A percentile compares a stretch with the other conserved stretches of the same genome.
Conservation (phyloP, 116 monocot species). For the Trichopus zeylanicus region DNA sequence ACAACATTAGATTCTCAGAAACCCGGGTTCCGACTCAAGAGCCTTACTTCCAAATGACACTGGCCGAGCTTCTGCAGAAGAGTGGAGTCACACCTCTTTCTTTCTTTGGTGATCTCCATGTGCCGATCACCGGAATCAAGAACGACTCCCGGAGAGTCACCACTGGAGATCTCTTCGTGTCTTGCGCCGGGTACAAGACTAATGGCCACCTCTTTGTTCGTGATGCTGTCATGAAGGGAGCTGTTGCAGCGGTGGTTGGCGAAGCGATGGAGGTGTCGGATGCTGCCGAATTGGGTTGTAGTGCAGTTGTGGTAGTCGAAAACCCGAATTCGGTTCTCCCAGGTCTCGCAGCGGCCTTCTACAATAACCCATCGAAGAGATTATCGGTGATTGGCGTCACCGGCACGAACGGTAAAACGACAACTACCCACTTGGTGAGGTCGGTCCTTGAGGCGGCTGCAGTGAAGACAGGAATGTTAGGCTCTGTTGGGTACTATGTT, state of each 20-base stretch:
- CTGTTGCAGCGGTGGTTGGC: not conserved
- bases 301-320: not conserved
- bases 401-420: slow-evolving; percentile 30
- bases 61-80: slow-evolving; percentile 1
- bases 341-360: not conserved
- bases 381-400: slow-evolving; percentile 16
- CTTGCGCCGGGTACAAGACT: not conserved
- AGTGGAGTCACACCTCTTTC: not conserved
- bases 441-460: slow-evolving; percentile 8
- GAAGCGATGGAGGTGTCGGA: not conserved
- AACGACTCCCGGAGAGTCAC: not conserved
- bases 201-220: not conserved
- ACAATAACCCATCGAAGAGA: slow-evolving; percentile 10
- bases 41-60: not conserved
- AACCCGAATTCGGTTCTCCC: not conserved
- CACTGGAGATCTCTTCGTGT: slow-evolving; percentile 1
- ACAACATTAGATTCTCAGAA: not conserved
- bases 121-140: slow-evolving; percentile 5
- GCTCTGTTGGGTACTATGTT: slow-evolving; percentile 11
- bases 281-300: not conserved
- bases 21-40: not conserved
- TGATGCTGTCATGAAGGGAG: not conserved
- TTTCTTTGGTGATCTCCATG: not conserved
- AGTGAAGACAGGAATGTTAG: slow-evolving; percentile 20
- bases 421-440: slow-evolving; percentile 13